Evolutionary conservation across 768 basidiomycete species (phyloP), one percentile per base, ranked within the genome.

Genomic region (Naganishia vishniacii): DNA sequence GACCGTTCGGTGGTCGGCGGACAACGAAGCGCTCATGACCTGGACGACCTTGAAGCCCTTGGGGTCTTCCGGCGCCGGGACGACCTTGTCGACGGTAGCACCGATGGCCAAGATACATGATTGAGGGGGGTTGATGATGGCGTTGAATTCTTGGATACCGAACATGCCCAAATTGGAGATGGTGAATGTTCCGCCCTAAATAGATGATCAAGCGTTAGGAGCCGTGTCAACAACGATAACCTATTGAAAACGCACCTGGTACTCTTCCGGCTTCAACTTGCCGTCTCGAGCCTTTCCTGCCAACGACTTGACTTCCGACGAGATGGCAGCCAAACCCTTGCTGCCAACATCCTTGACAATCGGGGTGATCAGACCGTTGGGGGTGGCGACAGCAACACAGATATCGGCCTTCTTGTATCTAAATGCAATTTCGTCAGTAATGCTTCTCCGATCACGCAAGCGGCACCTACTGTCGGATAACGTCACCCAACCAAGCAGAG

Each of bases 101-200:
- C 95, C 93, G 70, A 98, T 85, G 47, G 95, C 95, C 66, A 99
- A 86, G 73, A 98, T 99, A 80, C 93, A 97, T 48, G 91, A 89
- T 79, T 98, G 95, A 26, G 95, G 95, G 15, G 88, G 85, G 82
- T 99, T 99, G 84, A 99, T 94, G 81, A 99, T 98, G 48, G 95
- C 95, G 15, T 93, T 97, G 79, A 99, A 99, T 61, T 86, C 84
- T 65, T 77, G 72, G 73, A 97, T 84, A 67, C 88, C 93, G 75
- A 83, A 95, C 95, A 99, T 99, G 79, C 95, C 95, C 62, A 99
- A 83, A 81, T 99, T 99, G 65, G 95, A 99, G 77, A 99, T 90
- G 46, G 95, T 98, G 81, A 99, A 98, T 13, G 93, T 89, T 51
- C 95, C 95, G 61, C 95, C 95, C 88, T 91, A 67, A 20, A 7